phyloP scores from a whole-genome alignment of 2,329 filamentous ascomycete species.

The Colletotrichum echinochloae region DNA sequence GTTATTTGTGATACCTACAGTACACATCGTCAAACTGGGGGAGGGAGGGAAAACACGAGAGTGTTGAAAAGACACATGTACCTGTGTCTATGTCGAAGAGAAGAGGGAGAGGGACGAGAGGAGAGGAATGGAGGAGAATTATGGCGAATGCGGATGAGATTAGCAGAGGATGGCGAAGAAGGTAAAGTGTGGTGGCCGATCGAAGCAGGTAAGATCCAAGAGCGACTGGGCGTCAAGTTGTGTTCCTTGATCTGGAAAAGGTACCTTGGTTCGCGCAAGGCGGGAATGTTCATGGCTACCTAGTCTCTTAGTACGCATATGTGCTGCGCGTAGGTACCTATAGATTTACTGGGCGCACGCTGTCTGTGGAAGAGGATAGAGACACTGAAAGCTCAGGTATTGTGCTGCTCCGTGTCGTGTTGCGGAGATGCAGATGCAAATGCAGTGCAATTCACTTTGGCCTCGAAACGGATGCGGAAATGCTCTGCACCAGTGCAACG shows the following conservation, averaged over 20 bases:
- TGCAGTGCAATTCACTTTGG: neutral
- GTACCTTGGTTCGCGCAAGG: neutral
- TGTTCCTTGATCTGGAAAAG: neutral
- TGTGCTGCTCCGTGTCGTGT: neutral
- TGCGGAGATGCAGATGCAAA: neutral
- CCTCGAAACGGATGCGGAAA: slow-evolving; percentile 5
- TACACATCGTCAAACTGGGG: neutral
- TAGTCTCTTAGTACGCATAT: neutral
- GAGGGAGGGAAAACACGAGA: neutral
- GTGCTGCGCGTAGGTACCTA: neutral
- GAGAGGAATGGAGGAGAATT: slow-evolving; percentile 28
- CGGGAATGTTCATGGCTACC: neutral
- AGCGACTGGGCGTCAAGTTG: slow-evolving; percentile 1
- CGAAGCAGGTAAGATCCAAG: neutral
- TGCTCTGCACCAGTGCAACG: slow-evolving; percentile 11
- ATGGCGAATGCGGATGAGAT: slow-evolving; percentile 36
- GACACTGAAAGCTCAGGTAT: slow-evolving; percentile 17
- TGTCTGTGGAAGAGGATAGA: slow-evolving; percentile 18
- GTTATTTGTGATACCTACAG: slow-evolving; percentile 2
- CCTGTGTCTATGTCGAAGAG: slow-evolving; percentile 15
- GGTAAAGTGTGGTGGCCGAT: slow-evolving; percentile 8
- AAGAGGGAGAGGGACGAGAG: slow-evolving; percentile 3
- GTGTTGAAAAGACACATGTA: neutral
- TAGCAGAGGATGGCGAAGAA: slow-evolving; percentile 5
- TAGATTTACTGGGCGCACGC: slow-evolving; percentile 22